phyloP scores from a whole-genome alignment of 768 basidiomycete genomes.

The Sporobolomyces phaffii region DNA sequence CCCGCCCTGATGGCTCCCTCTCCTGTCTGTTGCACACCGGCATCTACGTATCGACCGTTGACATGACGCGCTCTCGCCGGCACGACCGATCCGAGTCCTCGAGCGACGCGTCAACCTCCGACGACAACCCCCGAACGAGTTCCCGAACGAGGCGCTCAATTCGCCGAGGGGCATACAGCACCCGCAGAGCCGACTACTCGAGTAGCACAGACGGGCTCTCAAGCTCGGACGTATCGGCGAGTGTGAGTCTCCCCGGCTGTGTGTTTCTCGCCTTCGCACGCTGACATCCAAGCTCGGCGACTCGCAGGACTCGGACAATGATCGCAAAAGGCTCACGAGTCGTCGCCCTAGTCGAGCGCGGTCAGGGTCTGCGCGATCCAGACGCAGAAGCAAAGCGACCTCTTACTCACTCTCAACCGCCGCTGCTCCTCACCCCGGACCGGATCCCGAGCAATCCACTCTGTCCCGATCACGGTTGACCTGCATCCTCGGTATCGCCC shows the following conservation, averaged over 20 bases:
- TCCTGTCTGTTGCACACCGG: too few species aligned
- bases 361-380: too few species aligned
- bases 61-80: neutral
- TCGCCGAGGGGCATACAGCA: neutral
- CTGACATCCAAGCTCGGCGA: too few species aligned
- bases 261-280: too few species aligned
- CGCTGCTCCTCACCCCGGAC: neutral
- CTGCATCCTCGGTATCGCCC: constrained; percentile 8
- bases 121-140: neutral
- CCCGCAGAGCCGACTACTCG: neutral
- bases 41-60: too few species aligned
- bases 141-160: neutral
- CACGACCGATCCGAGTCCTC: neutral
- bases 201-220: neutral
- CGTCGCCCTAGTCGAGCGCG: too few species aligned
- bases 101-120: neutral
- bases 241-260: too few species aligned
- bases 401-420: constrained; percentile 1
- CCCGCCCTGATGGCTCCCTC: too few species aligned
- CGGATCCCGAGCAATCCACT: too few species aligned
- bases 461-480: neutral
- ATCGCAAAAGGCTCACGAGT: neutral
- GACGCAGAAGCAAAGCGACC: neutral
- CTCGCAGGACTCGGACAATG: neutral
- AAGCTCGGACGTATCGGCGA: too few species aligned